Evolutionary conservation across 495 filamentous ascomycete species (phyloP), one percentile per base, ranked within the genome.

Genomic region (Peziza echinospora): DNA sequence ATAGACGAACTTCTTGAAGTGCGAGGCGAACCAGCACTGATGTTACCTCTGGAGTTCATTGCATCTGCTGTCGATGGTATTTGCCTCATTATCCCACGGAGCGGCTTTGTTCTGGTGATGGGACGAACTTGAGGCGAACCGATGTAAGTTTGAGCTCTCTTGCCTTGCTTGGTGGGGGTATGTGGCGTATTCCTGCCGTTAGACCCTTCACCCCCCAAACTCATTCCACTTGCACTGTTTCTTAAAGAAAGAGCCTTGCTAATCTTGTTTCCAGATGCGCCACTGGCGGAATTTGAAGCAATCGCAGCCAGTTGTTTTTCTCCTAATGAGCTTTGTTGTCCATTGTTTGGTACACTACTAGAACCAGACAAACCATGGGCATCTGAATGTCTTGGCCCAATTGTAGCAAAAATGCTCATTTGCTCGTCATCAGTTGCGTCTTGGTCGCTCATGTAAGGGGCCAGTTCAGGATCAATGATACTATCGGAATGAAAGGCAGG

Each of bases 401-500:
- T 73, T 0, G 80, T 77, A 22, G 82, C 72, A 56, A 89, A 75
- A 16, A 96, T 78, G 60, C 77, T 86, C 62, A 84, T 75, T 56
- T 89, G 83, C 45, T 96, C 85, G 53, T 93, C 86, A 16, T 78
- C 89, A 55, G 82, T 94, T 1, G 83, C 87, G 19, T 77, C 84
- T 54, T 85, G 80, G 60, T 99, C 91, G 16, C 89, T 96, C 67
- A 96, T 78, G 63, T 87, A 96, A 23, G 84, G 82, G 2, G 85
- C 86, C 13, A 96, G 66, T 55, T 96, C 91, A 3, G 91, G 87
- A 55, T 99, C 91, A 57, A 96, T 96, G 52, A 99, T 93, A 54
- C 83, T 94, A 58, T 99, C 91, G 53, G 84, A 84, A 56, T 96
- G 91, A 54, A 97, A 96, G 23, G 87, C 84, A 26, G 86, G 78